Conservation (phyloP, 352 stramenopile genomes). For the Phytophthora niederhauseri region DNA sequence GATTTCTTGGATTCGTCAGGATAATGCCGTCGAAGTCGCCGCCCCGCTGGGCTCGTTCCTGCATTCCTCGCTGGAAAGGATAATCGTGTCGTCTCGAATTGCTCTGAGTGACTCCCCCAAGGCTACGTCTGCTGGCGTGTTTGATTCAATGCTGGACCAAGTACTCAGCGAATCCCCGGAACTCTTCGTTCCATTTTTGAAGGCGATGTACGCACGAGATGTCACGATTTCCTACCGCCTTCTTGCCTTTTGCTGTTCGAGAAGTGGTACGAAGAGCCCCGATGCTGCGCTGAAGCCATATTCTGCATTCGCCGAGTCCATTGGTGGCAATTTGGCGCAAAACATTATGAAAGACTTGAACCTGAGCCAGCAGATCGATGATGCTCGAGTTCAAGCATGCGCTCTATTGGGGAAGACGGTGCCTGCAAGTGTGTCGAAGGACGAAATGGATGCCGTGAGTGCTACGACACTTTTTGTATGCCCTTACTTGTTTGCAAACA, state of each 20-base stretch:
- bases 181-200: constrained; percentile 80
- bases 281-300: constrained; percentile 71
- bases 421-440: constrained; percentile 27
- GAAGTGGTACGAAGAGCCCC: constrained; percentile 51
- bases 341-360: constrained; percentile 73
- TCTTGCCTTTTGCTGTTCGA: constrained; percentile 78
- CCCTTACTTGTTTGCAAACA: constrained; percentile 75
- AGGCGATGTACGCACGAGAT: constrained; percentile 78
- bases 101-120: constrained; percentile 65
- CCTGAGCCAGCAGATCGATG: constrained; percentile 80
- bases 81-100: constrained; percentile 82
- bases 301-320: constrained; percentile 58
- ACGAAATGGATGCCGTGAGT: constrained; percentile 74
- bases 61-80: constrained; percentile 65
- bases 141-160: constrained; percentile 85
- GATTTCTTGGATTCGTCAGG: constrained; percentile 83
- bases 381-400: constrained; percentile 67
- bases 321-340: constrained; percentile 54
- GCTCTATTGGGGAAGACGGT: constrained; percentile 53
- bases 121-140: constrained; percentile 62
- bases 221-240: constrained; percentile 78
- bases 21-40: constrained; percentile 74
- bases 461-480: constrained; percentile 59
- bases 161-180: constrained; percentile 72
- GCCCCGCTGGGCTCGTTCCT: constrained; percentile 65